phyloP scores from a whole-genome alignment of 2,329 filamentous ascomycete species.

The Leptographium flavum region DNA sequence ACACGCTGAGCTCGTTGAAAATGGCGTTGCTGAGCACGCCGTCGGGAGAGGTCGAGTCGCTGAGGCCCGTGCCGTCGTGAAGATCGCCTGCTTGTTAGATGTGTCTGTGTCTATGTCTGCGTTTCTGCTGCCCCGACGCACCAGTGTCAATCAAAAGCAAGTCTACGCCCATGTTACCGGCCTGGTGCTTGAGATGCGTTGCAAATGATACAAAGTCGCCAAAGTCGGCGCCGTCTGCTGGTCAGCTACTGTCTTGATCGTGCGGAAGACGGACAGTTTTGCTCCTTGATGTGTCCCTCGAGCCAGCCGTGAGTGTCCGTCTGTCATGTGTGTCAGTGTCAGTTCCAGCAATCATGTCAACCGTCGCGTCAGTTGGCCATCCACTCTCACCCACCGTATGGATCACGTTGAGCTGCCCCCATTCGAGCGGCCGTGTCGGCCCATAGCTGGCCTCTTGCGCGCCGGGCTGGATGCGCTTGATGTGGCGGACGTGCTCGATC shows the following conservation, averaged over 20 bases:
- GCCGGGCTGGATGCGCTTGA: slow-evolving; percentile 34
- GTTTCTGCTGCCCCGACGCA: too few relatives aligned
- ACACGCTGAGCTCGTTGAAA: slow-evolving; percentile 24
- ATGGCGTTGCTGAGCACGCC: slow-evolving; percentile 36
- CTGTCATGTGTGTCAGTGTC: slow-evolving; percentile 15
- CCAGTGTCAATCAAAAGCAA: slow-evolving; percentile 47
- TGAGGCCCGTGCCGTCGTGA: slow-evolving; percentile 51
- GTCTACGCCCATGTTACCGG: slow-evolving; percentile 41
- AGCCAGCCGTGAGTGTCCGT: slow-evolving; percentile 50
- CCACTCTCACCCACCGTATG: slow-evolving; percentile 38
- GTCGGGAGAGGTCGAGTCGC: slow-evolving; percentile 43
- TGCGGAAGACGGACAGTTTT: slow-evolving; percentile 28
- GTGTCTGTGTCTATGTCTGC: too few relatives aligned
- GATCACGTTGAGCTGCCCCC: slow-evolving; percentile 49
- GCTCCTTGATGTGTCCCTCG: slow-evolving; percentile 44
- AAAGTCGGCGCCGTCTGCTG: slow-evolving; percentile 43
- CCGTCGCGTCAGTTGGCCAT: too few relatives aligned
- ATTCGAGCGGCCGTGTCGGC: slow-evolving; percentile 34
- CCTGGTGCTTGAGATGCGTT: slow-evolving; percentile 43
- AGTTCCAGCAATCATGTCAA: too few relatives aligned
- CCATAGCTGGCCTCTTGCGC: slow-evolving; percentile 26
- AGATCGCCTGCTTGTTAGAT: slow-evolving; percentile 29
- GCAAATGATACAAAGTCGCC: slow-evolving; percentile 50
- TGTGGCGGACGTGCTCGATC: slow-evolving; percentile 25
- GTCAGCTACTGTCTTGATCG: too few relatives aligned